These are phyloP conservation scores for Hypholoma sublateritium DNA, from an alignment of 768 basidiomycete genomes.

Conservation along the genomic window DNA sequence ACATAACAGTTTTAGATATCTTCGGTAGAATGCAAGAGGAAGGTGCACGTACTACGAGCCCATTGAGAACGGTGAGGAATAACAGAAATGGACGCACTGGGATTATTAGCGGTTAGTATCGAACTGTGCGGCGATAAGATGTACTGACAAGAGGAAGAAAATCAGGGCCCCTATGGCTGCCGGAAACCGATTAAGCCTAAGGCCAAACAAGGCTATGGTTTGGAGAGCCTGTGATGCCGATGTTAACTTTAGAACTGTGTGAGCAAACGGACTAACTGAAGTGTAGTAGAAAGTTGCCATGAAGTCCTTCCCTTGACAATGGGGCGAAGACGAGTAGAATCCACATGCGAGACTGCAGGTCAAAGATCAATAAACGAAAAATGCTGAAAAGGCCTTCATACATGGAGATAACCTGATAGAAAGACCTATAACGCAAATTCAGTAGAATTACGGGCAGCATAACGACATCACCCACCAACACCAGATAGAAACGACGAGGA, in stretches of 20 bases:
- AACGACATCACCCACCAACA: conserved; percentile 44
- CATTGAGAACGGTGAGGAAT: conserved; percentile 34
- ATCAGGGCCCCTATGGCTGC: conserved; percentile 54
- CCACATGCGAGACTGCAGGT: conserved; percentile 38
- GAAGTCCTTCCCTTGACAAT: conserved; percentile 46
- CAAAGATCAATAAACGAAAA: background rate
- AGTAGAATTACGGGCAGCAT: background rate
- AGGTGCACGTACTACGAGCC: conserved; percentile 32
- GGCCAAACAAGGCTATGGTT: conserved; percentile 71
- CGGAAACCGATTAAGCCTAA: conserved; percentile 66
- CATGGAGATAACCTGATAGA: conserved; percentile 62
- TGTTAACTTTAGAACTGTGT: conserved; percentile 1
- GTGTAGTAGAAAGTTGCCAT: conserved; percentile 48
- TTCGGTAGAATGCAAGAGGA: background rate
- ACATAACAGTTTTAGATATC: background rate
- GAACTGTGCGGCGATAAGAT: background rate
- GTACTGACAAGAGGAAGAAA: conserved; percentile 53
- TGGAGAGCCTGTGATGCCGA: conserved; percentile 41
- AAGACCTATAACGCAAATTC: conserved; percentile 36
- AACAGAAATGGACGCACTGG: conserved; percentile 38
- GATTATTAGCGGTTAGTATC: background rate
- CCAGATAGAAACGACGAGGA: conserved; percentile 60
- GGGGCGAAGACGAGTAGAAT: conserved; percentile 29
- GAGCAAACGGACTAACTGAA: conserved; percentile 19
- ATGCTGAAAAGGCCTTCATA: conserved; percentile 28